Evolutionary conservation across 2,329 filamentous ascomycete species (phyloP), one percentile per base, ranked within the genome.

Genomic region (Talaromyces islandicus): DNA sequence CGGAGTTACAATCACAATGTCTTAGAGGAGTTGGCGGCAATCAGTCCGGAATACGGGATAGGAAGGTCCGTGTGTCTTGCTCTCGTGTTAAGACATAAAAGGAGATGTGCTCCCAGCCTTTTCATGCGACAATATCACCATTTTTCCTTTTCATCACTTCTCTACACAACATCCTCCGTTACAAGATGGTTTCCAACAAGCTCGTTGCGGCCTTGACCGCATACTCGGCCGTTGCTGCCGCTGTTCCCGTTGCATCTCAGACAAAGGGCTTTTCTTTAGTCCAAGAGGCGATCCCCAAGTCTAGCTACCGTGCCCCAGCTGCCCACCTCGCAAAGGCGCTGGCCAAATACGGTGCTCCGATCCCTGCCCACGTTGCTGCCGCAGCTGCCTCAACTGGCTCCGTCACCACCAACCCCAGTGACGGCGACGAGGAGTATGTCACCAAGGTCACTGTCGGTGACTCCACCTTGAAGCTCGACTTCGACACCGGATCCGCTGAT

Each of bases 401-500:
- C n/a, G 75, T 77, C 21, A 25, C 41, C 17, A 78, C 73, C 12
- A 57, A 24, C 32, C 81, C 82, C 0, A 71, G 80, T 62, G 66
- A 73, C 14, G 73, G 78, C 52, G 85, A 88, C 63, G 74, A 75
- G 2, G 80, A 86, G 68, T 88, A 86, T 60, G 75, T 86, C 32
- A 80, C 82, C 61, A 84, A 86, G 0, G 83, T 91, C 50, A 80
- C 77, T 3, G 77, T 91, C 62, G 89, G 88, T 51, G 76, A 81
- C 69, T 84, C 87, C 65, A 82, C 77, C 3, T 70, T 90, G 63
- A 81, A 85, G 61, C 71, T 91, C 61, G 87, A 90, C 69, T 82
- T 92, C 62, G 89, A 92, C 64, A 91, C 89, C 10, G 87, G 80
- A 63, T 88, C 79, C 64, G 80, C 85, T 43, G 87, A 89, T 73